phyloP scores from a whole-genome alignment of 352 stramenopile genomes.

The Albugo candida region DNA sequence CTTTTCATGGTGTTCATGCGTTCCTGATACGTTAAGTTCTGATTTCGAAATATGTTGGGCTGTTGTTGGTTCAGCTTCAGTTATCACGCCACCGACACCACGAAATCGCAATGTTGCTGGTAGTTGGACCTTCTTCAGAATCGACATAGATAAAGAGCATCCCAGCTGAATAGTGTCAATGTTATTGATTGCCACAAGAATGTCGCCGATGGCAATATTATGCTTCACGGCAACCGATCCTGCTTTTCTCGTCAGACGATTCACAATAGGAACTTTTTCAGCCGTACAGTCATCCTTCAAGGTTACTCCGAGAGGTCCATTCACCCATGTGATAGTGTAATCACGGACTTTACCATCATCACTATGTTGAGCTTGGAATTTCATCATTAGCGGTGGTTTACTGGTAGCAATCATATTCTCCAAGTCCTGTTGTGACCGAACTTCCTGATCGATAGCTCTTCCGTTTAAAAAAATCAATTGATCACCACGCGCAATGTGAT shows the following conservation, averaged over 20 bases:
- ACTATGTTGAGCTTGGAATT: constrained; percentile 41
- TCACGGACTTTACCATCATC: constrained; percentile 55
- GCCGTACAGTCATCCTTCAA: constrained; percentile 70
- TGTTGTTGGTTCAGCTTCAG: constrained; percentile 1
- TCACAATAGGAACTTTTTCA: constrained; percentile 75
- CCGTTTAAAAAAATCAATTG: constrained; percentile 61
- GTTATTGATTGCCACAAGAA: constrained; percentile 78
- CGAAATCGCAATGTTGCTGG: constrained; percentile 69
- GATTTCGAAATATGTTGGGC: neutral
- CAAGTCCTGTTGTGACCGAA: constrained; percentile 41
- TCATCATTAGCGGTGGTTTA: constrained; percentile 62
- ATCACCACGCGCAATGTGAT: constrained; percentile 47
- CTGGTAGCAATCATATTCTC: constrained; percentile 54
- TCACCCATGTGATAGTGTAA: constrained; percentile 75
- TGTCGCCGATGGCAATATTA: constrained; percentile 73
- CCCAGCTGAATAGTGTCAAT: constrained; percentile 77
- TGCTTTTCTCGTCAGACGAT: constrained; percentile 69
- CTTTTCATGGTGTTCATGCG: constrained; percentile 15
- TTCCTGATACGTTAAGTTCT: constrained; percentile 2
- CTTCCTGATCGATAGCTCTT: constrained; percentile 32
- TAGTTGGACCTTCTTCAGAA: constrained; percentile 76
- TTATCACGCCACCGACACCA: constrained; percentile 40
- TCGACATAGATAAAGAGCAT: constrained; percentile 76
- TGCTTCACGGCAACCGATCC: constrained; percentile 75
- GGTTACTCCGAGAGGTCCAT: constrained; percentile 66